Conservation (phyloP, 352 stramenopile species). For the Hyaloperonospora brassicae region DNA sequence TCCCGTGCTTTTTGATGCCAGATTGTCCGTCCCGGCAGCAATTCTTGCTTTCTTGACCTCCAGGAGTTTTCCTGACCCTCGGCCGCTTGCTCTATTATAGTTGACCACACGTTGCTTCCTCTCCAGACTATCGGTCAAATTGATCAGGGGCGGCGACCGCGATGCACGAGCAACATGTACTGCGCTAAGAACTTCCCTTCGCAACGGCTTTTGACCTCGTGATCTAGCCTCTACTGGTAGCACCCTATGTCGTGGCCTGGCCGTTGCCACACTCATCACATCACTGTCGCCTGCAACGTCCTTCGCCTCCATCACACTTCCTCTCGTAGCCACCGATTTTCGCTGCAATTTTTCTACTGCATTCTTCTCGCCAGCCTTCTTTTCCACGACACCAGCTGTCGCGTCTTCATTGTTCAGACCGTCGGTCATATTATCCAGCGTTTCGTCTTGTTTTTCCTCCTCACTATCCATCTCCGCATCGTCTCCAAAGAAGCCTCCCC, state of each 20-base stretch:
- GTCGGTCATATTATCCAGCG: constrained; percentile 11
- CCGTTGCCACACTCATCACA: not conserved
- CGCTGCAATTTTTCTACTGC: constrained; percentile 16
- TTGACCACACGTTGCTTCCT: constrained; percentile 5
- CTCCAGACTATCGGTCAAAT: constrained; percentile 25
- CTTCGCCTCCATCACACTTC: too few relatives aligned
- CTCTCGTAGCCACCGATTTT: not conserved
- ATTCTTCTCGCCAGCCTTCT: too few relatives aligned
- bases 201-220: constrained; percentile 11
- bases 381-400: too few relatives aligned
- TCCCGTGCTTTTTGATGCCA: constrained; percentile 8
- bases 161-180: constrained; percentile 20
- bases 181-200: constrained; percentile 7
- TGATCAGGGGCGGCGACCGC: constrained; percentile 21
- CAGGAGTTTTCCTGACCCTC: constrained; percentile 3
- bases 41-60: constrained; percentile 16
- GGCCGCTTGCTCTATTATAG: constrained; percentile 6
- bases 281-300: too few relatives aligned
- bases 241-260: constrained; percentile 12
- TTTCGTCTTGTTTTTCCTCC: constrained; percentile 10
- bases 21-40: constrained; percentile 3
- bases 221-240: constrained; percentile 9
- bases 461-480: constrained; percentile 2
- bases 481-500: constrained; percentile 29
- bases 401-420: not conserved